phyloP scores from a whole-genome alignment of 2,329 filamentous ascomycete genomes.

The Ceratocystis alfenasii region DNA sequence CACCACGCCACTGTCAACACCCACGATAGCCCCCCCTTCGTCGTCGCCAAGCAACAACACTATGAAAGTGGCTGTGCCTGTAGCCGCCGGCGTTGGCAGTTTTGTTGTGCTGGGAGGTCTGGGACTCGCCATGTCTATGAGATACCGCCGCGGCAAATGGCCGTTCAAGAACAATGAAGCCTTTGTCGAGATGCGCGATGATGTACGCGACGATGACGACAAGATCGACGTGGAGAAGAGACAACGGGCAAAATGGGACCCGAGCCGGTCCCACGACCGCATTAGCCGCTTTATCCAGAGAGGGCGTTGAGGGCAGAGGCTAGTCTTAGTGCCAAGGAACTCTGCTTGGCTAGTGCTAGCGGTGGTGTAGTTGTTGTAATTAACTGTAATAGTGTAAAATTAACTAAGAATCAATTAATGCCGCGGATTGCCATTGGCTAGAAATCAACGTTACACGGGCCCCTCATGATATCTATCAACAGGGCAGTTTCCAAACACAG shows the following conservation, averaged over 20 bases:
- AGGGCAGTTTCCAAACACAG: neutral
- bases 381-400: neutral
- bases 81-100: constrained; percentile 22
- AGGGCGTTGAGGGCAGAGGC: neutral
- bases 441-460: neutral
- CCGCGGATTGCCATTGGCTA: neutral
- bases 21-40: constrained; percentile 6
- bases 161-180: constrained; percentile 19
- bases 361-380: neutral
- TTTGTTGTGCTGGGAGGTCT: constrained; percentile 20
- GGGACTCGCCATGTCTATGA: constrained; percentile 19
- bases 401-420: constrained; percentile 3
- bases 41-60: neutral
- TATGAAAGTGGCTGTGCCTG: constrained; percentile 19
- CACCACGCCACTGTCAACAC: neutral
- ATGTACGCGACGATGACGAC: constrained; percentile 19
- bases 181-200: constrained; percentile 19
- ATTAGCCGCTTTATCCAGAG: constrained; percentile 18
- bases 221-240: constrained; percentile 15
- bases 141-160: constrained; percentile 23
- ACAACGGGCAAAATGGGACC: constrained; percentile 19
- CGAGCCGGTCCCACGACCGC: constrained; percentile 9
- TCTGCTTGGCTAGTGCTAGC: neutral
- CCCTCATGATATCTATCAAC: neutral
- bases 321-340: neutral